phyloP scores from a whole-genome alignment of 805 yeast genomes.

The Suhomyces kilbournensis region DNA sequence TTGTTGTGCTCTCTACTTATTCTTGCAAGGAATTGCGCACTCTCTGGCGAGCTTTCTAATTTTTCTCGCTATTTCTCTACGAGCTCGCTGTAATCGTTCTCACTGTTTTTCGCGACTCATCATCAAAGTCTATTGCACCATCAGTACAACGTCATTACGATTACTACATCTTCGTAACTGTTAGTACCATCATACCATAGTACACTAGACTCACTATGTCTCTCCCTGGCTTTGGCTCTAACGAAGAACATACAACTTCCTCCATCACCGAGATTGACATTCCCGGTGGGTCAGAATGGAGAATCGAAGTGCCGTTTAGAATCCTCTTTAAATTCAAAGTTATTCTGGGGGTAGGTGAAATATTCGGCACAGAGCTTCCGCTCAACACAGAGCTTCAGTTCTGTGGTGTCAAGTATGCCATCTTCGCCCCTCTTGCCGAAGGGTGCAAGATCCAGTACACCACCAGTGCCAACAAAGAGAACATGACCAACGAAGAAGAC shows the following conservation, averaged over 20 bases:
- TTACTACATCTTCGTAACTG: not conserved
- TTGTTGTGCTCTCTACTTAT: too few species aligned
- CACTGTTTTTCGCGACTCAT: not conserved
- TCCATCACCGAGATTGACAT: slow-evolving; percentile 20
- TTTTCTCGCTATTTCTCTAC: not conserved
- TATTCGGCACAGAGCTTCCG: slow-evolving; percentile 91
- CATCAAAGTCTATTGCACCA: not conserved
- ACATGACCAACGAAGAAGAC: slow-evolving; percentile 31
- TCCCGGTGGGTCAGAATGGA: slow-evolving; percentile 63
- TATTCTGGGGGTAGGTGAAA: slow-evolving; percentile 73
- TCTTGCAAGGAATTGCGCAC: not conserved
- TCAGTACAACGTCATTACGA: not conserved
- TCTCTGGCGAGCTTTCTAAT: not conserved
- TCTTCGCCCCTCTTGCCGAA: slow-evolving; percentile 46
- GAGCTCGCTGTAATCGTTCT: not conserved
- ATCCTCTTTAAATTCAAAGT: slow-evolving; percentile 51
- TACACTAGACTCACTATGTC: slow-evolving; percentile 7
- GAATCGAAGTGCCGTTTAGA: slow-evolving; percentile 63
- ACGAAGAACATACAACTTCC: slow-evolving; percentile 6
- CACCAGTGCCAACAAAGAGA: slow-evolving; percentile 21
- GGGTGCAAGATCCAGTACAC: slow-evolving; percentile 62
- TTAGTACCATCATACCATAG: too few species aligned
- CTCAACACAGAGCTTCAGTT: slow-evolving; percentile 50
- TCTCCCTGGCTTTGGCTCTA: slow-evolving; percentile 19
- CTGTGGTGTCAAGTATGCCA: slow-evolving; percentile 37